Evolutionary conservation across 2,329 filamentous ascomycete genomes (phyloP).

Genomic region (Juglanconis sp.): DNA sequence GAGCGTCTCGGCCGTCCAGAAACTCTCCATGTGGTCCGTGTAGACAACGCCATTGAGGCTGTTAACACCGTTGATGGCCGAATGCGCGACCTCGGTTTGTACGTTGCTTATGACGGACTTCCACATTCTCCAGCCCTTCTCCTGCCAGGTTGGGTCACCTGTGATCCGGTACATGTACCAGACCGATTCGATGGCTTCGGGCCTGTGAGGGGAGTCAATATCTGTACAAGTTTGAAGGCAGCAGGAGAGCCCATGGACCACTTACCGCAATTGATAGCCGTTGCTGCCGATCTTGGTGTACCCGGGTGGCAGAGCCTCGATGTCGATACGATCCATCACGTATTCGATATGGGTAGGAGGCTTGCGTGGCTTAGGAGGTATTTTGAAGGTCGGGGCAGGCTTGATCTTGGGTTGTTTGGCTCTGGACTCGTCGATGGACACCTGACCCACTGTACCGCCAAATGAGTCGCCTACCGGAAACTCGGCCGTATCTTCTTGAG

Average conservation of each 20-base stretch:
- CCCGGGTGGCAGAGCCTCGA: conserved; percentile 46
- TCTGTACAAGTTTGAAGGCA: not conserved
- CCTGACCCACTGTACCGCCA: conserved; percentile 19
- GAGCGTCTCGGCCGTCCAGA: conserved; percentile 86
- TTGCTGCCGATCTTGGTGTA: conserved; percentile 43
- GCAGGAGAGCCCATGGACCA: not conserved
- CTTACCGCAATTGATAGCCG: conserved; percentile 62
- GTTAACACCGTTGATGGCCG: conserved; percentile 65
- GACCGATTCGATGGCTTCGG: conserved; percentile 83
- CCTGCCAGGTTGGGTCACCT: conserved; percentile 69
- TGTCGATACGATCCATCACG: conserved; percentile 42
- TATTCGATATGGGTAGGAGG: conserved; percentile 54
- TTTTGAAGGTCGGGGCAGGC: not conserved
- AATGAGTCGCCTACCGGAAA: conserved; percentile 19
- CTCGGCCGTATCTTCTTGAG: conserved; percentile 14
- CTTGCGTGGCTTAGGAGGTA: conserved; percentile 32
- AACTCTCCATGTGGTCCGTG: conserved; percentile 76
- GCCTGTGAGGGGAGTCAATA: conserved; percentile 42
- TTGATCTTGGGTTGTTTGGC: conserved; percentile 16
- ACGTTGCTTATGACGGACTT: conserved; percentile 65
- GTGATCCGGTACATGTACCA: conserved; percentile 92
- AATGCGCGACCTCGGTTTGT: conserved; percentile 63
- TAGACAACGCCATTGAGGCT: conserved; percentile 30
- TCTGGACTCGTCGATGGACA: conserved; percentile 25
- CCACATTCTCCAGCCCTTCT: conserved; percentile 87